Conservation (phyloP, 352 stramenopile genomes). For the Globisporangium irregulare region DNA sequence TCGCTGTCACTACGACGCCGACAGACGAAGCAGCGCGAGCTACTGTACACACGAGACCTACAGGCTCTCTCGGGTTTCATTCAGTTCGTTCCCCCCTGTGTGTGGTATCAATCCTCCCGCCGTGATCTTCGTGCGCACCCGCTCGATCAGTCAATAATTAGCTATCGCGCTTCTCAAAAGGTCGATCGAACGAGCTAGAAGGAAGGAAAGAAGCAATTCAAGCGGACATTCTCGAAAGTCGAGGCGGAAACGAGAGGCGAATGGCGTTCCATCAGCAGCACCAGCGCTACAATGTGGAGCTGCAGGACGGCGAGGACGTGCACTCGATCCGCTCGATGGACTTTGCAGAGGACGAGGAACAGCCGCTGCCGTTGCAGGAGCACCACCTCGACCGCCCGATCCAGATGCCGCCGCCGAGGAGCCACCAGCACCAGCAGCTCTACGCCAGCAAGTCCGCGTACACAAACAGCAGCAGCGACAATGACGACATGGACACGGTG, state of each 20-base stretch:
- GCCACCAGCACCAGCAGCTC: constrained; percentile 7
- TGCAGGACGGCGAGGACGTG: constrained; percentile 19
- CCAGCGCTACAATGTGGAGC: constrained; percentile 12
- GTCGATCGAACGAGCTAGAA: neutral
- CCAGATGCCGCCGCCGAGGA: constrained; percentile 1
- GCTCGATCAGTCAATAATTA: neutral
- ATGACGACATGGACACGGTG: constrained; percentile 15
- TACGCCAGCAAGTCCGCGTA: constrained; percentile 6
- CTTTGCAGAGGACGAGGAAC: constrained; percentile 10
- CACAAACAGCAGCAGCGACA: constrained; percentile 16
- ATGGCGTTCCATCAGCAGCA: constrained; percentile 11
- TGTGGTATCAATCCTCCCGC: neutral
- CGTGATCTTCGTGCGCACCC: neutral
- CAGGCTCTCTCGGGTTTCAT: constrained; percentile 2
- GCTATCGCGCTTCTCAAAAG: neutral
- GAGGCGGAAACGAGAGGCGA: neutral
- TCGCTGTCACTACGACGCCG: neutral
- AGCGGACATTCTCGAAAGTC: neutral
- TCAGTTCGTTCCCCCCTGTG: neutral
- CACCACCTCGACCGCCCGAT: constrained; percentile 18
- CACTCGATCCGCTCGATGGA: constrained; percentile 19
- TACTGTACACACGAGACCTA: neutral
- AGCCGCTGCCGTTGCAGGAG: constrained; percentile 15
- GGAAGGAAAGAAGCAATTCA: neutral
- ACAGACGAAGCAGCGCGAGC: constrained; percentile 2